These are phyloP conservation scores for Rhinocladiella similis DNA, from an alignment of 2,329 filamentous ascomycete genomes.

Conservation along the genomic window DNA sequence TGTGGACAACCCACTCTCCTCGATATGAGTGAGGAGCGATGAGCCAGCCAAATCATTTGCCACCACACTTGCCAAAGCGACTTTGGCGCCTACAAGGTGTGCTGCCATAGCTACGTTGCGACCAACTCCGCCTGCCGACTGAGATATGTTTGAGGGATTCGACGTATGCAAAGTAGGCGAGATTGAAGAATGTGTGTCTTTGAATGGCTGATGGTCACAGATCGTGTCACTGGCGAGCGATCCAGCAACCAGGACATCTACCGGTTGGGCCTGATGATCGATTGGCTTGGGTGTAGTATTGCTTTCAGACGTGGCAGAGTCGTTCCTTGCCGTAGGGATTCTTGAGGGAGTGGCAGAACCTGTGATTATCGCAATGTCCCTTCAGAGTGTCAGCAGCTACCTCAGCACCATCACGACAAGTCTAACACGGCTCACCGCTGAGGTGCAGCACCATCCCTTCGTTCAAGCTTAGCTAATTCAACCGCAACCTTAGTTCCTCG, in stretches of 20 bases:
- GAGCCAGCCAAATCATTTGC: slow-evolving; percentile 77
- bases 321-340: not conserved
- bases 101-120: slow-evolving; percentile 88
- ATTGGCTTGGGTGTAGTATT: not conserved
- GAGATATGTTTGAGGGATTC: slow-evolving; percentile 77
- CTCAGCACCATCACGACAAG: not conserved
- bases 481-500: slow-evolving; percentile 65
- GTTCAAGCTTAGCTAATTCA: slow-evolving; percentile 58
- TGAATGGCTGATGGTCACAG: slow-evolving; percentile 69
- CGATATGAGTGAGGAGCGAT: slow-evolving; percentile 67
- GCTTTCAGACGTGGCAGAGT: not conserved
- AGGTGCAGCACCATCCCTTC: slow-evolving; percentile 18
- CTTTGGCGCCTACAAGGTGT: slow-evolving; percentile 65
- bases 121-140: slow-evolving; percentile 86
- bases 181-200: slow-evolving; percentile 35
- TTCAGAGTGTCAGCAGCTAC: slow-evolving; percentile 11
- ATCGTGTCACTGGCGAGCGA: slow-evolving; percentile 84
- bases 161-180: slow-evolving; percentile 67
- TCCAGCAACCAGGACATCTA: slow-evolving; percentile 80
- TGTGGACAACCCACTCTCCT: slow-evolving; percentile 63
- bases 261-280: slow-evolving; percentile 21
- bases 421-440: slow-evolving; percentile 26
- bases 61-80: slow-evolving; percentile 76
- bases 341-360: not conserved
- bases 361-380: not conserved